Evolutionary conservation across 768 basidiomycete species (phyloP).

Genomic region (Chiua virens): DNA sequence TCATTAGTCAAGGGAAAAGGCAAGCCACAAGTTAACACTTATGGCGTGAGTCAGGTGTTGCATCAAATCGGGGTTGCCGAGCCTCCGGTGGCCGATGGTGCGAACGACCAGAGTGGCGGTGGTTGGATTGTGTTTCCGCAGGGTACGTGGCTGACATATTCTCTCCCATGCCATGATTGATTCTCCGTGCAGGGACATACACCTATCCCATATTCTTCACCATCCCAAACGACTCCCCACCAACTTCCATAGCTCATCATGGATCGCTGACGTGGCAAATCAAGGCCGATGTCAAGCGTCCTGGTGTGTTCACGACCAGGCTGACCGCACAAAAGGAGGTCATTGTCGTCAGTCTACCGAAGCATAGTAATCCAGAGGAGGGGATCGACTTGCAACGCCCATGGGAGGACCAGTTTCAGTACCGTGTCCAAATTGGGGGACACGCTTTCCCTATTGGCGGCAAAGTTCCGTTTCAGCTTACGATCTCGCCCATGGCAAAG

Average conservation of each 20-base stretch:
- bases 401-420: conserved; percentile 89
- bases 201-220: conserved; percentile 92
- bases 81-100: conserved; percentile 8
- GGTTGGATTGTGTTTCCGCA: conserved; percentile 88
- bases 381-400: conserved; percentile 82
- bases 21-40: conserved; percentile 15
- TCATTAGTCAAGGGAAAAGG: conserved; percentile 28
- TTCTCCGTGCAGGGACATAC: conserved; percentile 66
- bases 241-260: conserved; percentile 69
- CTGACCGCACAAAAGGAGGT: conserved; percentile 72
- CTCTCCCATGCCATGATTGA: conserved; percentile 42
- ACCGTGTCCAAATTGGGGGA: conserved; percentile 71
- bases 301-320: conserved; percentile 74
- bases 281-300: conserved; percentile 79
- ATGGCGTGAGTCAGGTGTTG: conserved; percentile 3
- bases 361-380: conserved; percentile 54
- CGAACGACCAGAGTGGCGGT: conserved; percentile 38
- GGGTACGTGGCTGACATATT: conserved; percentile 45
- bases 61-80: conserved; percentile 36
- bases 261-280: conserved; percentile 80
- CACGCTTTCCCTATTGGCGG: conserved; percentile 85
- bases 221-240: conserved; percentile 77
- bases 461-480: conserved; percentile 72
- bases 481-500: conserved; percentile 81
- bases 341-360: conserved; percentile 66